phyloP scores from a whole-genome alignment of 306 rosid genomes.

The Comarum palustre region DNA sequence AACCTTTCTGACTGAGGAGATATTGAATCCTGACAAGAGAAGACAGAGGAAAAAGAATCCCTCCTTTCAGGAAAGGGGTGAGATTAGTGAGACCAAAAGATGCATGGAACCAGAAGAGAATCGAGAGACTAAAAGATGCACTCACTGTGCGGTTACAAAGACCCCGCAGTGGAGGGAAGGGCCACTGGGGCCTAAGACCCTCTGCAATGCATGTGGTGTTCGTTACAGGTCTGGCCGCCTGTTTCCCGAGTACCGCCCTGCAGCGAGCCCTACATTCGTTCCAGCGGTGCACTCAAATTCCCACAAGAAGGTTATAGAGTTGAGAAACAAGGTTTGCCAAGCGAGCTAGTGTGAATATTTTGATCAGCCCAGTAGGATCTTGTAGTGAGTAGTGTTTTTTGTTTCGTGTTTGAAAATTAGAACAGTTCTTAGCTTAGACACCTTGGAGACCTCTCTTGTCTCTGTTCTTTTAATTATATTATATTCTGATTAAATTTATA shows the following conservation, averaged over 20 bases:
- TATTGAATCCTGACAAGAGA: slow-evolving; percentile 26
- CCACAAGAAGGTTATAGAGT: slow-evolving; percentile 80
- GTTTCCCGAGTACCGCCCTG: slow-evolving; percentile 80
- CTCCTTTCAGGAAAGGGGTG: slow-evolving; percentile 19
- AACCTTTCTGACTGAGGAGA: slow-evolving; percentile 22
- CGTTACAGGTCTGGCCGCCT: slow-evolving; percentile 86
- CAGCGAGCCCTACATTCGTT: slow-evolving; percentile 73
- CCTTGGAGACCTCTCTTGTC: slow-evolving; percentile 35
- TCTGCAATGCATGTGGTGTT: slow-evolving; percentile 90
- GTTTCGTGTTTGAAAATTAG: slow-evolving; percentile 32
- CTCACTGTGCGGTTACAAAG: slow-evolving; percentile 64
- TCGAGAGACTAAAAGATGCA: slow-evolving; percentile 43
- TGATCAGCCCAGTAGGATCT: slow-evolving; percentile 33
- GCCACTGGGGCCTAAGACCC: slow-evolving; percentile 80
- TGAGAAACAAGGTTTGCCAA: slow-evolving; percentile 44
- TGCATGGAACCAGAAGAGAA: slow-evolving; percentile 14
- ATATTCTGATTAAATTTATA: slow-evolving; percentile 38
- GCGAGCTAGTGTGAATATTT: slow-evolving; percentile 29
- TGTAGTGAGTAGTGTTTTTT: slow-evolving; percentile 20
- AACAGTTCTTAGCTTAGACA: slow-evolving; percentile 34
- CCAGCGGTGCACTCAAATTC: slow-evolving; percentile 67
- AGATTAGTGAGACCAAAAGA: slow-evolving; percentile 2
- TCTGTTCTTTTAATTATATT: slow-evolving; percentile 26
- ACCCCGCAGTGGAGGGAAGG: slow-evolving; percentile 97
- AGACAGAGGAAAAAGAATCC: slow-evolving; percentile 37